Evolutionary conservation across 1,139 yeast genomes (phyloP).

Genomic region (Magnusiomyces magnusii): DNA sequence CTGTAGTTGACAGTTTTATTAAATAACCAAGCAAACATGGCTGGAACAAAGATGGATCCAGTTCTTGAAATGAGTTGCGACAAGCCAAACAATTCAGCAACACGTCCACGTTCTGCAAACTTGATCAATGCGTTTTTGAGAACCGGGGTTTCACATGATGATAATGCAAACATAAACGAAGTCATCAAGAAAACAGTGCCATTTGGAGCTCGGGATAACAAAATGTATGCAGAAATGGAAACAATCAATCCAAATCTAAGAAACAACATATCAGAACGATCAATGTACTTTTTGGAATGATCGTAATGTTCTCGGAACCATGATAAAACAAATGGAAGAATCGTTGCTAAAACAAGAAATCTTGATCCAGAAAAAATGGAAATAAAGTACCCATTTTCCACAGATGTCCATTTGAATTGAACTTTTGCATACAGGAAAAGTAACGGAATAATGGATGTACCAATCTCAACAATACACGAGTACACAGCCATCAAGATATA

Average conservation of each 20-base stretch:
- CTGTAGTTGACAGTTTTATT: slow-evolving; percentile 25
- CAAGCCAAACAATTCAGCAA: slow-evolving; percentile 33
- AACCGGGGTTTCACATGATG: slow-evolving; percentile 34
- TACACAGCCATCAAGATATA: slow-evolving; percentile 44
- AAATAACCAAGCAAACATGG: slow-evolving; percentile 27
- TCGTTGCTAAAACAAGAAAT: slow-evolving; percentile 37
- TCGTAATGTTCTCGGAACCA: slow-evolving; percentile 31
- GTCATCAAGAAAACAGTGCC: slow-evolving; percentile 37
- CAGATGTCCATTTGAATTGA: slow-evolving; percentile 52
- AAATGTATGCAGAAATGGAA: slow-evolving; percentile 41
- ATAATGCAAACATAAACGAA: slow-evolving; percentile 39
- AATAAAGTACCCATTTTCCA: slow-evolving; percentile 51
- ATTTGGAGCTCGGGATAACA: slow-evolving; percentile 34
- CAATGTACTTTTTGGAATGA: slow-evolving; percentile 34
- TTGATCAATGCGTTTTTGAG: slow-evolving; percentile 46
- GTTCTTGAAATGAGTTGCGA: slow-evolving; percentile 26
- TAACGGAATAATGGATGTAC: slow-evolving; percentile 39
- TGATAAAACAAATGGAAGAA: slow-evolving; percentile 40
- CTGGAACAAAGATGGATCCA: slow-evolving; percentile 27
- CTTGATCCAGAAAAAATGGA: slow-evolving; percentile 47
- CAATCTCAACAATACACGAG: slow-evolving; percentile 35
- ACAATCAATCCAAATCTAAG: slow-evolving; percentile 36
- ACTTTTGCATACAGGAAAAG: slow-evolving; percentile 52
- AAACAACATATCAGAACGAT: slow-evolving; percentile 46
- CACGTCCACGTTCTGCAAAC: slow-evolving; percentile 35